Conservation (phyloP, 192 early-diverging fungal genomes). For the Rhizophagus sp. region DNA sequence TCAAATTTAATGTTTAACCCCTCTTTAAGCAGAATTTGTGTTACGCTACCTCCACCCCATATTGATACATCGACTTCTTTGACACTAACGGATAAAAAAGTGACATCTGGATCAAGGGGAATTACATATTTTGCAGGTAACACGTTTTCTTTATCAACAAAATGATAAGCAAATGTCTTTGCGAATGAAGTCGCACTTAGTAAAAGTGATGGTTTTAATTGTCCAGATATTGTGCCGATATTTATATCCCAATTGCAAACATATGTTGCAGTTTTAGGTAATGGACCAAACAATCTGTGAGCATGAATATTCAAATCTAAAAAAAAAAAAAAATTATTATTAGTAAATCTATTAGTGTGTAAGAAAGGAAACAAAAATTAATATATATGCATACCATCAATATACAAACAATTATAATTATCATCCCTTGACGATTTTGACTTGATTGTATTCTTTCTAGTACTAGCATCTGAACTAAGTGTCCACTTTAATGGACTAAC, state of each 20-base stretch:
- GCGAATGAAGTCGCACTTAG: constrained; percentile 51
- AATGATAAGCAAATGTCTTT: constrained; percentile 63
- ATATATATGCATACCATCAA: constrained; percentile 46
- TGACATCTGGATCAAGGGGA: constrained; percentile 55
- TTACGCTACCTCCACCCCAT: constrained; percentile 51
- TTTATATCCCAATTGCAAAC: constrained; percentile 69
- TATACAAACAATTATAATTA: constrained; percentile 49
- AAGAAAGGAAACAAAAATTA: not conserved
- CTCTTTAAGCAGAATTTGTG: constrained; percentile 53
- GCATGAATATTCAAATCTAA: constrained; percentile 57
- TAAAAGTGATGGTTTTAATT: constrained; percentile 64
- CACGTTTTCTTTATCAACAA: constrained; percentile 67
- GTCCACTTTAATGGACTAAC: constrained; percentile 61
- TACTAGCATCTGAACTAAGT: constrained; percentile 34
- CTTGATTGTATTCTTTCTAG: constrained; percentile 24
- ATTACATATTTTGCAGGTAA: constrained; percentile 50
- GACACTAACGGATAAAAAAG: constrained; percentile 57
- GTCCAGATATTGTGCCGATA: constrained; percentile 62
- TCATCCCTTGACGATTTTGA: constrained; percentile 38
- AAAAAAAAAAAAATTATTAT: not conserved
- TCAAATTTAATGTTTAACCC: constrained; percentile 69
- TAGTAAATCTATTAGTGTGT: not conserved
- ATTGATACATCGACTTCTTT: constrained; percentile 61
- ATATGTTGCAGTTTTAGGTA: constrained; percentile 64
- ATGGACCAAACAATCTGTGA: constrained; percentile 69